These are phyloP conservation scores for Pyricularia pennisetigena DNA, from an alignment of 2,329 filamentous ascomycete species.

Conservation along the genomic window DNA sequence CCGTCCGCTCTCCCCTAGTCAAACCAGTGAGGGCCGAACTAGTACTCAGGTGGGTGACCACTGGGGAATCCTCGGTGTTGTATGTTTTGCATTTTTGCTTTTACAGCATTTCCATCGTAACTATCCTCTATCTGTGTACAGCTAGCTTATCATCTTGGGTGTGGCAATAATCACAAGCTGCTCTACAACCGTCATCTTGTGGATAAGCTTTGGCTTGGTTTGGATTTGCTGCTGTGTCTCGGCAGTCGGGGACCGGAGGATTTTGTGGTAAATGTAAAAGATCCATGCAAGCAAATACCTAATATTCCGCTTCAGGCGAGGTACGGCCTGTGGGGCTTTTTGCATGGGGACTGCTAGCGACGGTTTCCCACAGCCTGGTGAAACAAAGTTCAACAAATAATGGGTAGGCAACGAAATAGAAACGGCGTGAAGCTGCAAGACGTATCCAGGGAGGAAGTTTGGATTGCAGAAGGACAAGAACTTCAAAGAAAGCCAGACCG, in stretches of 20 bases:
- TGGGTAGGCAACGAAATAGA: neutral
- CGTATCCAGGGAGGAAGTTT: neutral
- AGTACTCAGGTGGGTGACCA: too few species aligned
- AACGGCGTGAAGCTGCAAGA: neutral
- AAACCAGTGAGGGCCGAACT: too few species aligned
- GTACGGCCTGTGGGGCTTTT: neutral
- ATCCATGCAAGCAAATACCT: neutral
- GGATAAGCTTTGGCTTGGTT: neutral
- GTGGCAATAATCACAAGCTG: too few species aligned
- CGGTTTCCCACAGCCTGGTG: neutral
- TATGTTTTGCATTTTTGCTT: too few species aligned
- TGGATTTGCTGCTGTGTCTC: neutral
- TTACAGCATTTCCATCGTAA: too few species aligned
- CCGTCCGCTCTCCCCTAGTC: too few species aligned
- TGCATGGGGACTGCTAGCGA: neutral
- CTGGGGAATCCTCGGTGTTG: too few species aligned
- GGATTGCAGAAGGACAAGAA: neutral
- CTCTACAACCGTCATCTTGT: too few species aligned
- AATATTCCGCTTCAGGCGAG: neutral
- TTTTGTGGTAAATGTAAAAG: neutral
- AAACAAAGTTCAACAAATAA: neutral
- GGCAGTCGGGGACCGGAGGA: neutral
- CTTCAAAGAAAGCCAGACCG: neutral
- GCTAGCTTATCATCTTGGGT: too few species aligned
- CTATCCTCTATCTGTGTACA: too few species aligned